Evolutionary conservation across 2,329 filamentous ascomycete species (phyloP), one percentile per base, ranked within the genome.

Genomic region (Sclerotinia glacialis): DNA sequence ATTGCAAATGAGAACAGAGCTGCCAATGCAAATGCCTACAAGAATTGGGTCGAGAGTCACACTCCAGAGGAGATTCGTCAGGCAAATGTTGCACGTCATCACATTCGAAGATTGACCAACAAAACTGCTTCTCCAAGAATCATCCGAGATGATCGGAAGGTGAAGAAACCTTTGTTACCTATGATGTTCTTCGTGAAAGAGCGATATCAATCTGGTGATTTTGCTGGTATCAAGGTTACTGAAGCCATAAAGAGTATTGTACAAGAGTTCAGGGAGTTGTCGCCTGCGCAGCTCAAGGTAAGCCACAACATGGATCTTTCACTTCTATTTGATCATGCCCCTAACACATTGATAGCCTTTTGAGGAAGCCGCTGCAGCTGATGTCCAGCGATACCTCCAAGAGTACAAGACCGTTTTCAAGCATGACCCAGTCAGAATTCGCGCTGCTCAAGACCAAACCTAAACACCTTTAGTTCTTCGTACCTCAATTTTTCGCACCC

Each of bases 1-100:
- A 70, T 81, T 23, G 83, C 82, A 61, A 80, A 79, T 65, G 73
- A 82, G 67, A 81, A 80, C 70, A 80, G 75, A 26, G 79, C 77
- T 50, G 76, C 78, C 18, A 82, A 81, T 60, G 71, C 75, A 26
- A 76, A 77, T 26, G 78, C 78, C 18, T 83, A 82, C 73, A 78
- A 82, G 40, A 74, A 79, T 67, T 90, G 85, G 85, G 75, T 90
- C 26, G 75, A 81, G 42, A 77, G 76, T 3, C 77, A 87, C 72
- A 84, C 84, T 1, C 82, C 85, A 12, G 78, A 83, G 6, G 75
- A 88, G 72, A 89, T 90, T 71, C 78, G 78, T 55, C 67, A 79
- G 3, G 87, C 88, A 66, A 90, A 90, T 74, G 73, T 70, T 14
- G 88, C 88, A 14, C 84, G 88, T 47, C 67, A 49, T 37, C 49